Percentiles rank a stretch among this genome's conserved stretches.
These are phyloP conservation scores for Alternaria viburni DNA, from an alignment of 2,329 filamentous ascomycete genomes.

Conservation along the genomic window DNA sequence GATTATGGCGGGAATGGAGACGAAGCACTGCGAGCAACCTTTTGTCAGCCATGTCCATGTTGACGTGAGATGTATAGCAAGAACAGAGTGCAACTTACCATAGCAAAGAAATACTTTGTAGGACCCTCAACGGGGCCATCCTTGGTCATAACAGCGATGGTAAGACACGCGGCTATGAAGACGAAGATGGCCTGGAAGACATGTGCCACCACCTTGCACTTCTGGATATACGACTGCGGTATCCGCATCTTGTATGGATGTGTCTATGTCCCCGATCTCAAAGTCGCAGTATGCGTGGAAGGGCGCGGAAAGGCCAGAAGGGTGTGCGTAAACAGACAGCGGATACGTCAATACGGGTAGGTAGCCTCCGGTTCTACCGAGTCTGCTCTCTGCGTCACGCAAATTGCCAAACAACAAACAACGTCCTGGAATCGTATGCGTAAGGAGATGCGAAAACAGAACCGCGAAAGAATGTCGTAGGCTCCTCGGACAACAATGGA, in stretches of 20 bases:
- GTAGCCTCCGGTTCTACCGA: neutral
- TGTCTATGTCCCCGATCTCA: neutral
- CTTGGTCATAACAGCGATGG: constrained; percentile 65
- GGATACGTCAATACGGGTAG: neutral
- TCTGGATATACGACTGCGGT: constrained; percentile 56
- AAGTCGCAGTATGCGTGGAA: neutral
- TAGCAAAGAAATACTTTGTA: constrained; percentile 62
- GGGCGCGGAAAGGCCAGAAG: neutral
- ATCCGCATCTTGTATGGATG: constrained; percentile 49
- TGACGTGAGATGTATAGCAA: neutral
- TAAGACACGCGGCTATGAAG: constrained; percentile 64
- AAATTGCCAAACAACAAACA: neutral
- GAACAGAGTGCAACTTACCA: constrained; percentile 54
- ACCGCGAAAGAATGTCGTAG: neutral
- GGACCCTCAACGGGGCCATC: constrained; percentile 60
- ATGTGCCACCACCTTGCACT: constrained; percentile 63
- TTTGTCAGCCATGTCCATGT: constrained; percentile 20
- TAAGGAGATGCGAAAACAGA: neutral
- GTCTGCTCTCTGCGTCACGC: neutral
- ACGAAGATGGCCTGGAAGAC: constrained; percentile 61
- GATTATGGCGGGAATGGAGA: constrained; percentile 63
- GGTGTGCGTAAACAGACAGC: constrained; percentile 1
- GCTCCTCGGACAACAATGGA: neutral
- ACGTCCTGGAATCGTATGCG: neutral
- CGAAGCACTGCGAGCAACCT: constrained; percentile 58